Evolutionary conservation across 257 asterid genomes (phyloP).

Genomic region (Eucommia ulmoides): DNA sequence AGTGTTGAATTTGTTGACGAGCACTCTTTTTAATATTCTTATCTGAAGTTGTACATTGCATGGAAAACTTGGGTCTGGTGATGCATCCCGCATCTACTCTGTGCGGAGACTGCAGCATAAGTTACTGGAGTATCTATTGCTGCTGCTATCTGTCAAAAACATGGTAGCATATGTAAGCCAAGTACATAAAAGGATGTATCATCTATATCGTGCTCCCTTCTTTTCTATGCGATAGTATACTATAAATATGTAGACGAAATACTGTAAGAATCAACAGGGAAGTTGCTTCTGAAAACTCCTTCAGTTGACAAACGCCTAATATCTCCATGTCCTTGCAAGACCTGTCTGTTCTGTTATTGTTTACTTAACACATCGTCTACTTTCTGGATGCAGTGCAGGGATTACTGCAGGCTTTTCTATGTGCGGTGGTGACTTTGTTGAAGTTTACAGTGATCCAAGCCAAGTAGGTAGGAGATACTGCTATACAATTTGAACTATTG

Average conservation of each 20-base stretch:
- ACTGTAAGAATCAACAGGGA: not conserved
- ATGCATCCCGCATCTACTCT: too few species aligned
- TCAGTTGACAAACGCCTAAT: not conserved
- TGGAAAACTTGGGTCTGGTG: too few species aligned
- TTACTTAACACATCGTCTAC: constrained; percentile 2
- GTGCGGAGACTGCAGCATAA: too few species aligned
- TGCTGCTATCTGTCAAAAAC: too few species aligned
- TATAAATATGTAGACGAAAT: not conserved
- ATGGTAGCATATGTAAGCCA: too few species aligned
- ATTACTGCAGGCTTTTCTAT: constrained; percentile 92
- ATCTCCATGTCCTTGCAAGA: constrained; percentile 1
- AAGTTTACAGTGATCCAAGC: constrained; percentile 82
- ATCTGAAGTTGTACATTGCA: too few species aligned
- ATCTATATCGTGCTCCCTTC: too few species aligned
- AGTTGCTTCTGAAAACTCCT: not conserved
- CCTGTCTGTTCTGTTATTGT: not conserved
- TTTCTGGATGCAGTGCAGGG: constrained; percentile 81
- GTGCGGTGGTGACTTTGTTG: constrained; percentile 99
- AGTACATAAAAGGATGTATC: too few species aligned
- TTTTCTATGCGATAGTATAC: not conserved
- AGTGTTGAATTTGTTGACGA: too few species aligned
- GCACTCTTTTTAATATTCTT: too few species aligned
- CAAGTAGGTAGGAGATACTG: constrained; percentile 77
- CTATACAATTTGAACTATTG: too few species aligned
- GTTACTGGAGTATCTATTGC: too few species aligned